A percentile compares a stretch with the other conserved stretches of the same genome.
These are phyloP conservation scores for Penicillium olsonii DNA, from an alignment of 2,329 filamentous ascomycete species.

Conservation along the genomic window DNA sequence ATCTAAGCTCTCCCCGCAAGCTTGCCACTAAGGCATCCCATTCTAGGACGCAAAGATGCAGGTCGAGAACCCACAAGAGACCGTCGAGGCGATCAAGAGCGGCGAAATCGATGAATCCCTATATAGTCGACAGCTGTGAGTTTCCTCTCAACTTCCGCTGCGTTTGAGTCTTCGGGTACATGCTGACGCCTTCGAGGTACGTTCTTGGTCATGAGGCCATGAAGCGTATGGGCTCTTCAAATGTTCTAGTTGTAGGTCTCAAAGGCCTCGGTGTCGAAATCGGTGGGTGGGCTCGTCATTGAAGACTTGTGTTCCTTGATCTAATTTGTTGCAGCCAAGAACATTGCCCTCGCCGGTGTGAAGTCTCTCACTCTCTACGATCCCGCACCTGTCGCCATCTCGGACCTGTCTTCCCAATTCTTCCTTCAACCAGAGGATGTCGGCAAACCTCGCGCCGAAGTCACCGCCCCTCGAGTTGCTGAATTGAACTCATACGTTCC, in stretches of 20 bases:
- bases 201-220: constrained; percentile 80
- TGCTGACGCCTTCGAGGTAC: constrained; percentile 48
- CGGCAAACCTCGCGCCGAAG: constrained; percentile 84
- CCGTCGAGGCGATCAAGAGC: constrained; percentile 62
- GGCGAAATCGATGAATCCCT: constrained; percentile 69
- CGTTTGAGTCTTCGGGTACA: not conserved
- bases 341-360: constrained; percentile 94
- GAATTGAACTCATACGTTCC: constrained; percentile 97
- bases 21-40: constrained; percentile 16
- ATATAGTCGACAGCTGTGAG: constrained; percentile 65
- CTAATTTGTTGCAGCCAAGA: constrained; percentile 70
- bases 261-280: constrained; percentile 97
- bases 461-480: constrained; percentile 84
- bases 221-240: constrained; percentile 98
- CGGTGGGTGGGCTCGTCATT: constrained; percentile 39
- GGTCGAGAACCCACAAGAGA: constrained; percentile 59
- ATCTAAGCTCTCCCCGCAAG: constrained; percentile 3
- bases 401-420: constrained; percentile 95
- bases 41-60: constrained; percentile 60
- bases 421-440: constrained; percentile 88
- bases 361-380: constrained; percentile 96
- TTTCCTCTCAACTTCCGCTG: not conserved
- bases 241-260: constrained; percentile 86
- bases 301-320: not conserved
- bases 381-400: constrained; percentile 76